Percentiles rank a stretch among this genome's conserved stretches.
Evolutionary conservation across 1,139 yeast species (phyloP).

Genomic region (Hyphopichia burtonii): DNA sequence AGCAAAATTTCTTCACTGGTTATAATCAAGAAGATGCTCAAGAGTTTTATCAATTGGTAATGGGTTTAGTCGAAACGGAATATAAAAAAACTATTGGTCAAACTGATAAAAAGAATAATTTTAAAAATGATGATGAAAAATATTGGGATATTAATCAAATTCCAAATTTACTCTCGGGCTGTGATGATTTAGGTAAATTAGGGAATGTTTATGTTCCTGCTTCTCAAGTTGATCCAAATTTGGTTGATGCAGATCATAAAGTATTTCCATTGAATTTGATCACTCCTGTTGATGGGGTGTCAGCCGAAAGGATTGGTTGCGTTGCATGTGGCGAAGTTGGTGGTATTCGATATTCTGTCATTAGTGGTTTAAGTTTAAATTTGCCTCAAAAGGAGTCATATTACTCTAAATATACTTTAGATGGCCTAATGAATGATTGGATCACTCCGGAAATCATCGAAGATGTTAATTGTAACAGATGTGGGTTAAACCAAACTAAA

Average conservation of each 20-base stretch:
- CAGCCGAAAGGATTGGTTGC: slow-evolving; percentile 87
- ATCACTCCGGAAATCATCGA: slow-evolving; percentile 79
- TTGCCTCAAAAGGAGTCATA: slow-evolving; percentile 40
- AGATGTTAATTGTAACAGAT: slow-evolving; percentile 90
- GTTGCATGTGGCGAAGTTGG: slow-evolving; percentile 89
- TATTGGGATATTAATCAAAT: slow-evolving; percentile 24
- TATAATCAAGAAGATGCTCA: slow-evolving; percentile 95
- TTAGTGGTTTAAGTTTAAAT: slow-evolving; percentile 77
- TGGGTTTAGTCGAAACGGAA: slow-evolving; percentile 73
- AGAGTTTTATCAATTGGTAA: slow-evolving; percentile 82
- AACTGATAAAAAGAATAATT: neutral
- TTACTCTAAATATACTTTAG: slow-evolving; percentile 46
- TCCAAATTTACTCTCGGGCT: slow-evolving; percentile 39
- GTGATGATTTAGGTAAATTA: slow-evolving; percentile 50
- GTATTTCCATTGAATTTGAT: slow-evolving; percentile 56
- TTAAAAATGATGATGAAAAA: slow-evolving; percentile 5
- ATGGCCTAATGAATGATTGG: slow-evolving; percentile 68
- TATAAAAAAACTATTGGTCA: slow-evolving; percentile 24
- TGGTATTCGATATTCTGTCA: slow-evolving; percentile 80
- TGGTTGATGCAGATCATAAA: slow-evolving; percentile 34
- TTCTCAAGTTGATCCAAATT: slow-evolving; percentile 68
- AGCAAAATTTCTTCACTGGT: slow-evolving; percentile 71
- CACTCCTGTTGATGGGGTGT: slow-evolving; percentile 88
- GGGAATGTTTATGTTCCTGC: slow-evolving; percentile 74
- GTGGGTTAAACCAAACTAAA: slow-evolving; percentile 68